phyloP scores from a whole-genome alignment of 345 rosid species.

The Eutrema yunnanense region DNA sequence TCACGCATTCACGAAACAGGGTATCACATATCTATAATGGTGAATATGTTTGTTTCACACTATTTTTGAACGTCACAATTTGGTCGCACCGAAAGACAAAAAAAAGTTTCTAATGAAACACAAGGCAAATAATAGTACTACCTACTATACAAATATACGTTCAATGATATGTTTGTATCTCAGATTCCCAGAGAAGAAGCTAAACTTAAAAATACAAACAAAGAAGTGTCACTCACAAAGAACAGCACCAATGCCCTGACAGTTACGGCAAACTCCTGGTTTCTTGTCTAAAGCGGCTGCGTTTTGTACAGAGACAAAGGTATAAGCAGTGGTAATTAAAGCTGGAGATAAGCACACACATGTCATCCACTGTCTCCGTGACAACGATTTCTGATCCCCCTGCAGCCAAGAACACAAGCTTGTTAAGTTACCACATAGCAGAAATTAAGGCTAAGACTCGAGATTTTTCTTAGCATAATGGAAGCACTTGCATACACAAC shows the following conservation, averaged over 20 bases:
- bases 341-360: constrained; percentile 62
- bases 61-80: neutral
- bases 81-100: neutral
- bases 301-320: constrained; percentile 37
- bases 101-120: neutral
- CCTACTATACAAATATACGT: neutral
- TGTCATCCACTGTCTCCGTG: constrained; percentile 65
- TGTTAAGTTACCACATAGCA: neutral
- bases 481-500: neutral
- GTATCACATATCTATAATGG: neutral
- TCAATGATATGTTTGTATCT: neutral
- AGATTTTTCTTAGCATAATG: neutral
- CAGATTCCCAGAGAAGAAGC: neutral
- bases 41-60: neutral
- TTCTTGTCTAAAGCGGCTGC: constrained; percentile 50
- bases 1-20: neutral
- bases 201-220: neutral
- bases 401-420: constrained; percentile 19
- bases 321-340: constrained; percentile 38
- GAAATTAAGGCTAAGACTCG: too few species aligned
- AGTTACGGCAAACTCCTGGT: constrained; percentile 75
- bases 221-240: constrained; percentile 50
- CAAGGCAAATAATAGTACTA: neutral
- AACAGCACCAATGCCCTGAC: constrained; percentile 76
- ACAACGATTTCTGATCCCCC: constrained; percentile 39